Base-by-base conservation (phyloP, 257 asterid species). In the Gardenia jasminoides region DNA sequence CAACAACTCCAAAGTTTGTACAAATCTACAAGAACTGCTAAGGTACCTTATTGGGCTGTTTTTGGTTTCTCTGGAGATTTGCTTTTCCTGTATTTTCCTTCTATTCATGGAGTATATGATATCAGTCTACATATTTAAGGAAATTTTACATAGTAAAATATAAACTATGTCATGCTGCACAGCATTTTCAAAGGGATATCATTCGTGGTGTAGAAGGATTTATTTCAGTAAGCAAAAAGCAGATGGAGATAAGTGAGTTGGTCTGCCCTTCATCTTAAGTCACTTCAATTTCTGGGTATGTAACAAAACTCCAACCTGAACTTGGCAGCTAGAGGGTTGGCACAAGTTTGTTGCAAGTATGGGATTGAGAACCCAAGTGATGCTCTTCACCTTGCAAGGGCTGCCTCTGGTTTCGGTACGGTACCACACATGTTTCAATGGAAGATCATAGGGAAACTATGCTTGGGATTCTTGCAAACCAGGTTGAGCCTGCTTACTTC, bases 181-280 rank as follows among this genome's bases (percentile, higher is more conserved):
- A 95, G 99, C 99, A 95, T 91, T 95, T 93, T 88, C 99, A 95
- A 93, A 90, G 90, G 84, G 98, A 93, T 87, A 89, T 95, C 70
- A 93, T 91, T 72, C 98, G 94, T 54, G 92, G 97, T 19, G 87
- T 95, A 76, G 97, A 95, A 79, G 99, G 97, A 82, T 87, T 83
- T 80, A 70, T 93, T 66, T 88, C 91, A 39, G 72, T 89, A 46
- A 90, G 91, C 92, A 91, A 87, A 87, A 95, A 91, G 74, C 97
- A 93, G 88, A 92, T 88, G 94, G 93, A 93, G 83, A 88, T 92
- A 85, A 96, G 99, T 93, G 74, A 78, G 89, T 36, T 86, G 30
- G 72, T 67, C 76, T 50, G 50, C 20, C 47, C 70, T 73, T 76
- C 75, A 31, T 71, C 81, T 80, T 79, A 54, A 54, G 70, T 81